These are phyloP conservation scores for Hypomyces rosellus DNA, from an alignment of 2,329 filamentous ascomycete species.

Conservation along the genomic window DNA sequence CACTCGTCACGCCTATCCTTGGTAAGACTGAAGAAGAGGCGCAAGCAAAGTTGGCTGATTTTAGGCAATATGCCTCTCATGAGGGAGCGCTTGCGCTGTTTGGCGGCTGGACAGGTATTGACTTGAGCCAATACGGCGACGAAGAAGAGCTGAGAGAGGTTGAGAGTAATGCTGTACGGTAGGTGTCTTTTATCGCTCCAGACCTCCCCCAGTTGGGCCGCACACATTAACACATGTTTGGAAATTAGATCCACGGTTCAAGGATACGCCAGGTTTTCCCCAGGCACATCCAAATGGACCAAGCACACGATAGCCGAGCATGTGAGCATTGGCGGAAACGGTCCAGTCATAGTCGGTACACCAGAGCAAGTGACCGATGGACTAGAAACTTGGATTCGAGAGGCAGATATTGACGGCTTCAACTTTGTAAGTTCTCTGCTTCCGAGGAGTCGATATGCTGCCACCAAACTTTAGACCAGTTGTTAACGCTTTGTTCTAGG, in stretches of 20 bases:
- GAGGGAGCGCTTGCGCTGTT: slow-evolving; percentile 65
- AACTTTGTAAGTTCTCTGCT: slow-evolving; percentile 51
- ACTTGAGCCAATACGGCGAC: slow-evolving; percentile 52
- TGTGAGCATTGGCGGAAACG: slow-evolving; percentile 61
- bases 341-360: slow-evolving; percentile 59
- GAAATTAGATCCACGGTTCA: slow-evolving; percentile 44
- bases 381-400: slow-evolving; percentile 32
- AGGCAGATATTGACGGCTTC: slow-evolving; percentile 62
- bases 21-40: slow-evolving; percentile 62
- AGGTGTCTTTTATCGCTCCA: not conserved
- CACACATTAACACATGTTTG: slow-evolving; percentile 1
- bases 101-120: slow-evolving; percentile 64
- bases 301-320: slow-evolving; percentile 64
- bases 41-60: slow-evolving; percentile 55
- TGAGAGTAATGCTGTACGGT: slow-evolving; percentile 54
- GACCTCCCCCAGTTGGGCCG: not conserved
- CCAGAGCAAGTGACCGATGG: slow-evolving; percentile 27
- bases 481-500: slow-evolving; percentile 27
- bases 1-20: slow-evolving; percentile 58
- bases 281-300: slow-evolving; percentile 62
- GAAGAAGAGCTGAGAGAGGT: slow-evolving; percentile 59
- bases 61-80: slow-evolving; percentile 50
- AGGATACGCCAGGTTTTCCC: slow-evolving; percentile 49
- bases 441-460: not conserved
- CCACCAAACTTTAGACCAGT: no score